These are phyloP conservation scores for Simplicillium sp. DNA, from an alignment of 2,329 filamentous ascomycete genomes.

Conservation along the genomic window DNA sequence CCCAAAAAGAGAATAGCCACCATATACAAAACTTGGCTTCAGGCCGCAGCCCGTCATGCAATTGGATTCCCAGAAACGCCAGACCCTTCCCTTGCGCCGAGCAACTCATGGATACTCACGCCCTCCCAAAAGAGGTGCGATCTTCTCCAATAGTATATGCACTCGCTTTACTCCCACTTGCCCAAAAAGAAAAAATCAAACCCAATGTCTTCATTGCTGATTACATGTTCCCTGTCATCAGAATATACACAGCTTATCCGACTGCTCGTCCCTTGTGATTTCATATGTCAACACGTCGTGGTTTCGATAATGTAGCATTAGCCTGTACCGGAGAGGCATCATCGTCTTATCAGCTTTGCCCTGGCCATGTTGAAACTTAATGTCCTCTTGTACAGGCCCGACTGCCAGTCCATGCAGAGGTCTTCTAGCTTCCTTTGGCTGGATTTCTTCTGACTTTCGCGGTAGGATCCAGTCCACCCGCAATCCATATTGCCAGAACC, in stretches of 20 bases:
- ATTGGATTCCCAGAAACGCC: too few species aligned
- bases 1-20: too few species aligned
- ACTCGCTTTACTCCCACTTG: too few species aligned
- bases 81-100: too few species aligned
- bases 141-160: too few species aligned
- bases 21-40: too few species aligned
- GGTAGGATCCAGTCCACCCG: conserved; percentile 45
- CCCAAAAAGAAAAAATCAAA: conserved; percentile 4
- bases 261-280: conserved; percentile 34
- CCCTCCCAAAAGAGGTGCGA: too few species aligned
- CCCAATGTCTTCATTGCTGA: background rate
- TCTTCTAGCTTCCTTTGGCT: conserved; percentile 30
- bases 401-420: conserved; percentile 60
- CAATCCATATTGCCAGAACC: conserved; percentile 31
- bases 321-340: conserved; percentile 38
- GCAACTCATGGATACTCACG: too few species aligned
- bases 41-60: too few species aligned
- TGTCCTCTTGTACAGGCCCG: conserved; percentile 47
- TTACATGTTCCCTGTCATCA: conserved; percentile 9
- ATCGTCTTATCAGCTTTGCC: conserved; percentile 1
- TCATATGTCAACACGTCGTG: conserved; percentile 64
- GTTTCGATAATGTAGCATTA: conserved; percentile 65
- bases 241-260: conserved; percentile 25
- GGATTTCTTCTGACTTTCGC: conserved; percentile 33
- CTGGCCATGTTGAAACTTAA: conserved; percentile 2